Percentiles rank a stretch among this genome's conserved stretches.
These are phyloP conservation scores for Wickerhamomyces sp. DNA, from an alignment of 1,139 yeast genomes.

Conservation along the genomic window DNA sequence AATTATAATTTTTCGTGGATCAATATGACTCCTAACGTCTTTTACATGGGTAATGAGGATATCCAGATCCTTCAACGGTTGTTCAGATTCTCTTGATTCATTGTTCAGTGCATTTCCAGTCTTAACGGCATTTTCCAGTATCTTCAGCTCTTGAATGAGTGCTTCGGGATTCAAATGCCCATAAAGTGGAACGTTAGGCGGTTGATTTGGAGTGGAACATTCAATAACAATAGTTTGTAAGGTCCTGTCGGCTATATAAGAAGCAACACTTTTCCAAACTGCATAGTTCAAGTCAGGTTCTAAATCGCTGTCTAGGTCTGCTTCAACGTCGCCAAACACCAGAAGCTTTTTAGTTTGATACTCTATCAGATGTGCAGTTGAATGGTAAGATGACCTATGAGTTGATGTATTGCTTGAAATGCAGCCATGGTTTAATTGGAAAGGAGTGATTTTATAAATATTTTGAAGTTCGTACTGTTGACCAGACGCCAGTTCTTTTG, in stretches of 20 bases:
- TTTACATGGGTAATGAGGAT: conserved; percentile 72
- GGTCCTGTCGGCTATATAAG: conserved; percentile 32
- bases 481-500: conserved; percentile 19
- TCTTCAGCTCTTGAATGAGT: conserved; percentile 51
- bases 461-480: conserved; percentile 19
- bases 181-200: conserved; percentile 44
- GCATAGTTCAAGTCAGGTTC: conserved; percentile 32
- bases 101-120: conserved; percentile 2
- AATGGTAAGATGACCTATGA: conserved; percentile 27
- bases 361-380: conserved; percentile 51
- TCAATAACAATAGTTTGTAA: conserved; percentile 64
- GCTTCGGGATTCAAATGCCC: conserved; percentile 77
- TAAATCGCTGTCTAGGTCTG: conserved; percentile 45
- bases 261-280: conserved; percentile 58
- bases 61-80: conserved; percentile 43
- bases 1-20: conserved; percentile 53
- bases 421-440: conserved; percentile 33
- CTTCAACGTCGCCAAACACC: conserved; percentile 79
- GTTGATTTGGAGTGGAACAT: conserved; percentile 59
- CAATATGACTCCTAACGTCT: conserved; percentile 36
- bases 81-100: conserved; percentile 5
- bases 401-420: conserved; percentile 9
- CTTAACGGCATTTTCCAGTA: conserved; percentile 27
- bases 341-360: conserved; percentile 37
- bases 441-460: conserved; percentile 24